Evolutionary conservation across 2,329 filamentous ascomycete species (phyloP).

Genomic region (Atkinsonella texensis): DNA sequence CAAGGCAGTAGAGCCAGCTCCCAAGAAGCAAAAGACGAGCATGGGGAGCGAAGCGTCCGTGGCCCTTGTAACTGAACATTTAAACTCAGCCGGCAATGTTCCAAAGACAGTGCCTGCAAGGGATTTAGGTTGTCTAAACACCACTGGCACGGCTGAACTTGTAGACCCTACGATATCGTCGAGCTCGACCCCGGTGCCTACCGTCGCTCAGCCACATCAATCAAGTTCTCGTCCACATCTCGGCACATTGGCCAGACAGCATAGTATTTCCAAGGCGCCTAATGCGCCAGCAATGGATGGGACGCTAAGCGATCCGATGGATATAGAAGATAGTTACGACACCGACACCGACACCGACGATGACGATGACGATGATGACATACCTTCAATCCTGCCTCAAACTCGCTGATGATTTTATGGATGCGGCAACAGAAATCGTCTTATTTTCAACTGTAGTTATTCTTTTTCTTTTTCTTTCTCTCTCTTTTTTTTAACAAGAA

Average conservation of each 20-base stretch:
- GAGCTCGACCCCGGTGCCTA: slow-evolving; percentile 12
- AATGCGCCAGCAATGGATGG: slow-evolving; percentile 4
- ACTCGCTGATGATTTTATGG: neutral
- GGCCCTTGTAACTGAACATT: neutral
- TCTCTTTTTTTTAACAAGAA: neutral
- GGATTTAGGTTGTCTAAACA: slow-evolving; percentile 23
- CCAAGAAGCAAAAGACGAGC: slow-evolving; percentile 15
- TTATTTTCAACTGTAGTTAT: neutral
- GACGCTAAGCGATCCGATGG: slow-evolving; percentile 16
- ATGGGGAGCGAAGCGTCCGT: slow-evolving; percentile 3
- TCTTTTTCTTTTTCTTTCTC: neutral
- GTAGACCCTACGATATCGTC: slow-evolving; percentile 22
- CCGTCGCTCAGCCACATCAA: slow-evolving; percentile 4
- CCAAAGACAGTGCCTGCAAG: slow-evolving; percentile 17
- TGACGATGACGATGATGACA: slow-evolving; percentile 15
- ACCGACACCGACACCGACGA: slow-evolving; percentile 2
- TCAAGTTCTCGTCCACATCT: neutral
- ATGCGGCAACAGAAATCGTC: neutral
- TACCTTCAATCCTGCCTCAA: slow-evolving; percentile 13
- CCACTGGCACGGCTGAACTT: slow-evolving; percentile 23
- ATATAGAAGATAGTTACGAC: slow-evolving; percentile 6
- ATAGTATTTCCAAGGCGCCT: slow-evolving; percentile 2
- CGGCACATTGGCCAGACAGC: slow-evolving; percentile 7
- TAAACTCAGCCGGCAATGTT: neutral
- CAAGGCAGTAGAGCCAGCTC: slow-evolving; percentile 1